Base-by-base conservation (phyloP, 2,329 filamentous ascomycete genomes). In the Albifimbria verrucaria region DNA sequence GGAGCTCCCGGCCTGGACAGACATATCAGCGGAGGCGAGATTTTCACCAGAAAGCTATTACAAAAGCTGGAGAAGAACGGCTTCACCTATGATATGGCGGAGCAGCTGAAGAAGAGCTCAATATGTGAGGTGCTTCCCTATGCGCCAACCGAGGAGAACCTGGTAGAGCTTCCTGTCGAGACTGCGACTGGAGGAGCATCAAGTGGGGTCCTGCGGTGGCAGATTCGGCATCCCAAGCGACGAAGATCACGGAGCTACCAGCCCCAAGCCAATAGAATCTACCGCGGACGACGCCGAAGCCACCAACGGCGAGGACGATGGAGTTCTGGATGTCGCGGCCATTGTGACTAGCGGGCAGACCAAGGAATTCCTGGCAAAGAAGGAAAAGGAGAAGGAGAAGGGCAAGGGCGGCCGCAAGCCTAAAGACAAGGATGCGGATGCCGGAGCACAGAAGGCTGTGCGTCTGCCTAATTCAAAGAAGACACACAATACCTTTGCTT, bases 341-440 rank as follows among this genome's bases (percentile, higher is more conserved):
- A 92, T 94, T 58, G 89, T 94, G 32, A 88, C 88, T 1, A 88
- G 85, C 60, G 90, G 90, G 26, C 89, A 91, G 68, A 90, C 90
- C 60, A 84, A 85, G 60, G 90, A 94, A 62, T 93, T 92, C 62
- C 74, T 94, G 6, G 90, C 89, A 10, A 89, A 90, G 72, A 91
- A 90, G 68, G 89, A 93, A 65, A 88, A 86, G 66, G 88, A 92
- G 65, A 92, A 90, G 77, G 85, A 88, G 55, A 87, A 83, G 69
- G 75, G 72, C 3, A 80, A 81, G 54, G 76, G 79, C 42, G 78
- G 75, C 10, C 62, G 72, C 25, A 74, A 74, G 58, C 60, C 61
- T 21, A 85, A 86, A 61, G 80, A 80, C 32, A 80, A 83, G 63
- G 82, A 86, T 25, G 75, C 72, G 9, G 80, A 82, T 48, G 67